Percentiles rank a stretch among this genome's conserved stretches.
Conservation (phyloP, 2,329 filamentous ascomycete genomes). For the Aspergillus arachidicola region DNA sequence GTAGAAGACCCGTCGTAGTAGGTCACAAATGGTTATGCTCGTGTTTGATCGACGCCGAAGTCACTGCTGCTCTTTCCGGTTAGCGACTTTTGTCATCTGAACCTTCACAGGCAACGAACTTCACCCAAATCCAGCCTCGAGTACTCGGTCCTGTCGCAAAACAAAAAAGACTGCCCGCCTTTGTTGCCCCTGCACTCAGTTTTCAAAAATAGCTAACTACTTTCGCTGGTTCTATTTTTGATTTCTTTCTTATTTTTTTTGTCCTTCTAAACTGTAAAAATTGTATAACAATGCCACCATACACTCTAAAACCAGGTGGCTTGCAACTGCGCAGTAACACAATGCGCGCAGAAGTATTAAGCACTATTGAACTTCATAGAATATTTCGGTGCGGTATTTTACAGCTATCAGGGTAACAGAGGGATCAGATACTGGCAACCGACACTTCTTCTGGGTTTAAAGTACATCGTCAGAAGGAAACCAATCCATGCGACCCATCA, state of each 20-base stretch:
- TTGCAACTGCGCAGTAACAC: background rate
- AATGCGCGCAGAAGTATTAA: background rate
- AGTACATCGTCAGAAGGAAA: background rate
- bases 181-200: background rate
- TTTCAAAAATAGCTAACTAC: background rate
- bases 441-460: background rate
- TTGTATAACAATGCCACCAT: background rate
- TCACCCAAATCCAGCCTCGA: background rate
- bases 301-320: background rate
- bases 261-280: too few species aligned
- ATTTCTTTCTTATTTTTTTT: background rate
- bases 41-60: conserved; percentile 28
- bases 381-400: background rate
- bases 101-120: background rate
- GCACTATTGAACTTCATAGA: background rate
- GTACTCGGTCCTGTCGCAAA: background rate
- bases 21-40: conserved; percentile 21
- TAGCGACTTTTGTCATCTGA: conserved; percentile 28
- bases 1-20: conserved; percentile 13
- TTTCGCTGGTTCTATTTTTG: background rate
- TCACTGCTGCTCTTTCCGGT: conserved; percentile 31
- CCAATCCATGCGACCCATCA: background rate
- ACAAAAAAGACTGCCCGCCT: background rate
- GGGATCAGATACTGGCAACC: background rate
- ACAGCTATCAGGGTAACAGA: background rate